Conservation (phyloP, 176 grass and related monocot genomes). For the Panicum miliaceum region DNA sequence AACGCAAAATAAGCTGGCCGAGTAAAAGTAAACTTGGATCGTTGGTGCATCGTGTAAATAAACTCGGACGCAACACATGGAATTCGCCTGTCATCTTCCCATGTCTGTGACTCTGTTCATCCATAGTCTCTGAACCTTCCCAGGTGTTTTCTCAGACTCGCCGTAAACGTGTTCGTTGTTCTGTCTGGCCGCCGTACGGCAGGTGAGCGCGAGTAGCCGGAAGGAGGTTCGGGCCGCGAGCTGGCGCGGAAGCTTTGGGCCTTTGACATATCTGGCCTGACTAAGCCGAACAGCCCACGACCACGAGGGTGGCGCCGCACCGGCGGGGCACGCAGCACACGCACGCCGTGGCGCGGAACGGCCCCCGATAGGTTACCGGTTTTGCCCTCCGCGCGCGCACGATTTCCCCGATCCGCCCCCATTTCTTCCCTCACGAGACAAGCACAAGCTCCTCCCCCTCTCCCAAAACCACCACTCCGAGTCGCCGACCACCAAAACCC, state of each 20-base stretch:
- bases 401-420: background rate
- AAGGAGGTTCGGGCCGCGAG: too few species aligned
- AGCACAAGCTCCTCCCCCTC: background rate
- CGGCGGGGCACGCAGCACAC: too few species aligned
- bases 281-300: background rate
- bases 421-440: background rate
- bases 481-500: constrained; percentile 20
- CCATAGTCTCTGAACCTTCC: too few species aligned
- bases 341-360: background rate
- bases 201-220: too few species aligned
- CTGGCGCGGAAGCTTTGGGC: too few species aligned
- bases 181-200: too few species aligned
- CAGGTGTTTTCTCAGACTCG: too few species aligned
- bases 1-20: constrained; percentile 43
- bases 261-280: background rate
- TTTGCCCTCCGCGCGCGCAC: background rate
- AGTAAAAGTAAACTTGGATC: background rate
- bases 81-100: background rate
- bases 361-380: background rate
- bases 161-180: too few species aligned
- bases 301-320: background rate
- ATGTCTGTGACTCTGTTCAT: background rate
- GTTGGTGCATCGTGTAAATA: constrained; percentile 50
- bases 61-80: constrained; percentile 34
- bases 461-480: background rate